Conservation (phyloP, 306 rosid species). For the Casuarina cunninghamiana region DNA sequence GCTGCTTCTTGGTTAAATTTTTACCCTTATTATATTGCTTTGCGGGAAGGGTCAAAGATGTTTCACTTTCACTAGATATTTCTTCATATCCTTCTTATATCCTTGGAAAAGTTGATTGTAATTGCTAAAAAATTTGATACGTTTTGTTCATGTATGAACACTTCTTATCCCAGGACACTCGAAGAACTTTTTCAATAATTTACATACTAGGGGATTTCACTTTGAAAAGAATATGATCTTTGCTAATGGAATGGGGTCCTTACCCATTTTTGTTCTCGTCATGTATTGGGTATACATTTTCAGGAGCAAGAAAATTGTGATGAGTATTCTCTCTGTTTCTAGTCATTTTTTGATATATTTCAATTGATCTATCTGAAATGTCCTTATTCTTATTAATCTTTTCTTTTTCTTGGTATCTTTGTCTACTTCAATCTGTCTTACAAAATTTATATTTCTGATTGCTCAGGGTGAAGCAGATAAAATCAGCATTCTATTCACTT, state of each 20-base stretch:
- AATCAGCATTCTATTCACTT: slow-evolving; percentile 81
- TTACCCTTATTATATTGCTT: neutral
- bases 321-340: neutral
- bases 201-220: slow-evolving; percentile 1
- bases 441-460: slow-evolving; percentile 12
- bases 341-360: slow-evolving; percentile 7
- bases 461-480: slow-evolving; percentile 80
- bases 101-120: neutral
- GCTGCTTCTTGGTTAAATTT: neutral
- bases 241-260: neutral
- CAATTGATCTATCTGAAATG: slow-evolving; percentile 2
- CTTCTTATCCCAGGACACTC: neutral
- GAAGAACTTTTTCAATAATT: neutral
- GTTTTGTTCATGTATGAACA: neutral
- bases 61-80: neutral
- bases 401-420: neutral
- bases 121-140: neutral
- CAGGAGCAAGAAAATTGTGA: neutral
- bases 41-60: neutral
- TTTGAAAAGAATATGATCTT: neutral
- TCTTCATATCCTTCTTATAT: neutral
- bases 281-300: neutral
- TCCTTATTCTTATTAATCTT: neutral
- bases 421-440: neutral
- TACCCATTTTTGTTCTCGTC: neutral